Percentiles rank a stretch among this genome's conserved stretches.
Conservation (phyloP, 192 early-diverging fungal species). For the Spinellus fusiger region DNA sequence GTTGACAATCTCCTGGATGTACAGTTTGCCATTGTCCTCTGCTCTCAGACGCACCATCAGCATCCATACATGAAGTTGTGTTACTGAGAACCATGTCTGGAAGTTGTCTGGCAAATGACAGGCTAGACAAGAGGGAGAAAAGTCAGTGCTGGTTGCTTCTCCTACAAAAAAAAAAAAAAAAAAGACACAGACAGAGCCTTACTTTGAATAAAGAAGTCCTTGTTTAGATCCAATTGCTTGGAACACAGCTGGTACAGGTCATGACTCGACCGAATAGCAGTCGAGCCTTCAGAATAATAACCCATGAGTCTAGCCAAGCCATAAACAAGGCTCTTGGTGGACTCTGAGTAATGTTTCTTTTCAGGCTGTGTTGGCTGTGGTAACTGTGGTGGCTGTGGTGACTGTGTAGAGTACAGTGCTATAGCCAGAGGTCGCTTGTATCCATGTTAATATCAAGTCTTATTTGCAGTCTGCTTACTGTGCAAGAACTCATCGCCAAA, state of each 20-base stretch:
- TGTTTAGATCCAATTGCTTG: conserved; percentile 36
- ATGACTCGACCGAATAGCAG: conserved; percentile 45
- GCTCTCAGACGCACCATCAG: conserved; percentile 77
- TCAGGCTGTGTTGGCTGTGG: too few species aligned
- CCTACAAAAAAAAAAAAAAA: not conserved
- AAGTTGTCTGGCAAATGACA: conserved; percentile 79
- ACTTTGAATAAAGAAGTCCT: conserved; percentile 45
- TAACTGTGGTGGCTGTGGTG: not conserved
- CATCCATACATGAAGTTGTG: conserved; percentile 92
- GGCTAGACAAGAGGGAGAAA: conserved; percentile 20
- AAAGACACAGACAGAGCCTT: not conserved
- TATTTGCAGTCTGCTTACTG: too few species aligned
- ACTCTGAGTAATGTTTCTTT: conserved; percentile 25
- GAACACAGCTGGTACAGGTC: conserved; percentile 46
- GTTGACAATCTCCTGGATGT: conserved; percentile 84
- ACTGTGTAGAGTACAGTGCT: not conserved
- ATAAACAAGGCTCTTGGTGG: conserved; percentile 34
- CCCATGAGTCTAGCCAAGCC: conserved; percentile 43
- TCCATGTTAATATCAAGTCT: not conserved
- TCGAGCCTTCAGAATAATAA: conserved; percentile 45
- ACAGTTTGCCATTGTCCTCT: conserved; percentile 65
- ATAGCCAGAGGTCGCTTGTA: not conserved
- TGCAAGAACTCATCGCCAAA: too few species aligned
- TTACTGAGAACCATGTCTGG: conserved; percentile 92
- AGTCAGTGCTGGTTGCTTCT: conserved; percentile 5